A percentile compares a stretch with the other conserved stretches of the same genome.
Evolutionary conservation across 352 stramenopile genomes (phyloP).

Genomic region (Peronosclerospora sorghi): DNA sequence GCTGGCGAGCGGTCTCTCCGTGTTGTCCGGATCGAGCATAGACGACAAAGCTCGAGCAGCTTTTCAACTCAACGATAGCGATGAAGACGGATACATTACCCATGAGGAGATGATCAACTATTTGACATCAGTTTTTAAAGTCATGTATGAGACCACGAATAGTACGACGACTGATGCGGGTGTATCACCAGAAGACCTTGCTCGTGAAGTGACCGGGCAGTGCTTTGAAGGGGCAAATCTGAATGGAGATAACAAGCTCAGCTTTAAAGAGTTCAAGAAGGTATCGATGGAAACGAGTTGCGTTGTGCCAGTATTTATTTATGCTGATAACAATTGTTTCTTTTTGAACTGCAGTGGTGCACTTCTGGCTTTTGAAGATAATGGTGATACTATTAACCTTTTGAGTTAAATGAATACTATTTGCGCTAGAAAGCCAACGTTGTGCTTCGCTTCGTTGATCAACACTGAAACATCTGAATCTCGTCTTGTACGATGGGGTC

Average conservation of each 20-base stretch:
- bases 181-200: slow-evolving; percentile 66
- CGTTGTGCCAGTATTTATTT: not conserved
- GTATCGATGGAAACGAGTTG: slow-evolving; percentile 16
- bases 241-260: slow-evolving; percentile 77
- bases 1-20: slow-evolving; percentile 71
- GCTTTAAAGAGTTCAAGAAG: slow-evolving; percentile 87
- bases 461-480: slow-evolving; percentile 8
- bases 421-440: too few relatives aligned
- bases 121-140: slow-evolving; percentile 84
- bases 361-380: slow-evolving; percentile 22
- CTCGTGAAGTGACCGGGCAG: slow-evolving; percentile 61
- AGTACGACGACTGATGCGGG: slow-evolving; percentile 63
- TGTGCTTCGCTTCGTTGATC: too few relatives aligned
- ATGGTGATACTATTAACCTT: slow-evolving; percentile 2
- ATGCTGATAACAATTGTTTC: slow-evolving; percentile 8
- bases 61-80: slow-evolving; percentile 82
- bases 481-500: slow-evolving; percentile 13
- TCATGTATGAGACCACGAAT: slow-evolving; percentile 85
- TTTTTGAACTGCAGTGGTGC: slow-evolving; percentile 23
- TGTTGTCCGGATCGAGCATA: slow-evolving; percentile 77
- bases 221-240: slow-evolving; percentile 82
- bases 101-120: slow-evolving; percentile 83
- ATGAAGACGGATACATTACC: slow-evolving; percentile 77
- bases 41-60: slow-evolving; percentile 79
- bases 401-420: slow-evolving; percentile 17